Conservation (phyloP, 305 asterid species). For the Rubia peregrina region DNA sequence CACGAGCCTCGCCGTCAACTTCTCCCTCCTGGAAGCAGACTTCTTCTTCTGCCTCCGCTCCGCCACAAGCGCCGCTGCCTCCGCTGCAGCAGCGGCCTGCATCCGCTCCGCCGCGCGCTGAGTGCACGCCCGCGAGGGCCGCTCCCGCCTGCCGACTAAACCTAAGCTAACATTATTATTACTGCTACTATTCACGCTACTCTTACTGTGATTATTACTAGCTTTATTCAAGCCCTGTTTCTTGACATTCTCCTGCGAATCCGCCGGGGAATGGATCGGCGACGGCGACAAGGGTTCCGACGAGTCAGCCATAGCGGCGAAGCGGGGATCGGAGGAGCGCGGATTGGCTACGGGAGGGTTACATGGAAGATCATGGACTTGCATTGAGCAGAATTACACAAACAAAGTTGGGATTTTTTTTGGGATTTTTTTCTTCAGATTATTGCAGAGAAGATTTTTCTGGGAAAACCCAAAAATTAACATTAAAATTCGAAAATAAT, state of each 20-base stretch:
- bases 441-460: slow-evolving; percentile 8
- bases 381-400: slow-evolving; percentile 44
- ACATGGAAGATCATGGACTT: slow-evolving; percentile 71
- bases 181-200: slow-evolving; percentile 24
- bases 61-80: slow-evolving; percentile 48
- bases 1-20: slow-evolving; percentile 43
- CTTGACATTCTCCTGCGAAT: slow-evolving; percentile 18
- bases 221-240: slow-evolving; percentile 15
- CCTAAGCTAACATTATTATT: slow-evolving; percentile 26
- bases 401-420: slow-evolving; percentile 17
- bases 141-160: slow-evolving; percentile 44
- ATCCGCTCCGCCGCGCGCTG: slow-evolving; percentile 81
- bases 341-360: slow-evolving; percentile 42
- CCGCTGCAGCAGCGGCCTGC: slow-evolving; percentile 81
- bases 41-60: slow-evolving; percentile 55
- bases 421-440: neutral
- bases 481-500: neutral
- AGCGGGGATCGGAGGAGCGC: slow-evolving; percentile 44
- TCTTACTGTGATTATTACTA: slow-evolving; percentile 18
- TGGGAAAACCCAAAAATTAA: neutral
- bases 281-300: slow-evolving; percentile 31
- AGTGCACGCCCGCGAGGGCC: slow-evolving; percentile 98
- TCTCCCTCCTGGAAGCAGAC: slow-evolving; percentile 45
- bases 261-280: slow-evolving; percentile 31
- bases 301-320: slow-evolving; percentile 33